These are phyloP conservation scores for Rhododendron ferrugineum DNA, from an alignment of 148 eudicot genomes.

Conservation along the genomic window DNA sequence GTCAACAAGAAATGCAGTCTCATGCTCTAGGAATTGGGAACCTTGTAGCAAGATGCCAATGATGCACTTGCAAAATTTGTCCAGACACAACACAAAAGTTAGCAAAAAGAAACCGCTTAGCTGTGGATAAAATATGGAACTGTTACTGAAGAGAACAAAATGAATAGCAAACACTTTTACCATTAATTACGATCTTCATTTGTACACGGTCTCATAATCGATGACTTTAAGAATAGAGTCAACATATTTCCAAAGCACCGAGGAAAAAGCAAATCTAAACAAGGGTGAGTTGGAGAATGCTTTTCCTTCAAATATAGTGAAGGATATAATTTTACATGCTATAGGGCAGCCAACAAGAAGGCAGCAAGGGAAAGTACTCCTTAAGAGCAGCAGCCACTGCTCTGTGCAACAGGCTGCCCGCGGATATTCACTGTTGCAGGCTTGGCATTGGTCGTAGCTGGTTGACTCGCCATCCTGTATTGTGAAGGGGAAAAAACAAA, in stretches of 20 bases:
- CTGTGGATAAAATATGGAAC: background rate
- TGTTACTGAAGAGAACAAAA: background rate
- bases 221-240: background rate
- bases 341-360: background rate
- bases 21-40: background rate
- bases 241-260: background rate
- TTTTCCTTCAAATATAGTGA: background rate
- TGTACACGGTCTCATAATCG: slow-evolving; percentile 6
- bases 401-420: slow-evolving; percentile 62
- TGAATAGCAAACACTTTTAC: background rate
- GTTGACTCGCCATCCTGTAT: slow-evolving; percentile 63
- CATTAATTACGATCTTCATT: slow-evolving; percentile 7
- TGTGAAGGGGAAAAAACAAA: background rate
- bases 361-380: background rate
- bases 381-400: slow-evolving; percentile 59
- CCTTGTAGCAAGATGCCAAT: background rate
- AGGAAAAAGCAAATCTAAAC: background rate
- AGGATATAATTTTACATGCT: slow-evolving; percentile 3
- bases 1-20: background rate
- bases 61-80: background rate
- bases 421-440: slow-evolving; percentile 66
- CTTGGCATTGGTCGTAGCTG: slow-evolving; percentile 39
- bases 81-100: background rate
- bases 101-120: background rate
- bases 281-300: background rate